These are phyloP conservation scores for Ophiostoma perfectum DNA, from an alignment of 2,329 filamentous ascomycete species.

Conservation along the genomic window DNA sequence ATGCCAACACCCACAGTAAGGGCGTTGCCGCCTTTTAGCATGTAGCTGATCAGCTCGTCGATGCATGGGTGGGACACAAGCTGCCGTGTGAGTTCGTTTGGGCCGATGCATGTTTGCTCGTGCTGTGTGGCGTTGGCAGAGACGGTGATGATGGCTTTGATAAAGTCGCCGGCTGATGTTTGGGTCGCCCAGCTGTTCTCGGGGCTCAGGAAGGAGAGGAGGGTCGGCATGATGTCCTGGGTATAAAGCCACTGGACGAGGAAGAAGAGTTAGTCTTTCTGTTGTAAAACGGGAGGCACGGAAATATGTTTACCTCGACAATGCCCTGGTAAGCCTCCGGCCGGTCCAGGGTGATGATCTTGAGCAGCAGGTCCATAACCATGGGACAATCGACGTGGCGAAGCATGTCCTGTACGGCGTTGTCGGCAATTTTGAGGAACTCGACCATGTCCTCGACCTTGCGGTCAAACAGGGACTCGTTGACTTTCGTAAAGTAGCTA, in stretches of 20 bases:
- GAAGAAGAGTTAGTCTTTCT: neutral
- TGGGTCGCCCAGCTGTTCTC: slow-evolving; percentile 86
- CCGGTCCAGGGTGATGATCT: slow-evolving; percentile 94
- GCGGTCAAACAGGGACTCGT: slow-evolving; percentile 94
- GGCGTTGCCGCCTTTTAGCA: slow-evolving; percentile 90
- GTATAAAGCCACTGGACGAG: slow-evolving; percentile 70
- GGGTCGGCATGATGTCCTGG: slow-evolving; percentile 77
- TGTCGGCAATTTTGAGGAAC: slow-evolving; percentile 77
- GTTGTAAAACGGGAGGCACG: neutral
- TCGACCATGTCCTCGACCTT: slow-evolving; percentile 97
- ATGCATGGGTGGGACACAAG: slow-evolving; percentile 83
- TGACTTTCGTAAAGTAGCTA: slow-evolving; percentile 97
- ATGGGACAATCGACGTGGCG: slow-evolving; percentile 95
- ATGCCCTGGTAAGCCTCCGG: slow-evolving; percentile 88
- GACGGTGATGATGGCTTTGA: slow-evolving; percentile 98
- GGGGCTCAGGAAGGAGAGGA: slow-evolving; percentile 80
- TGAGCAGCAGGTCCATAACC: slow-evolving; percentile 95
- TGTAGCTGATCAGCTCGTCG: slow-evolving; percentile 77
- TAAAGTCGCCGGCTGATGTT: slow-evolving; percentile 92
- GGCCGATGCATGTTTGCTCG: slow-evolving; percentile 97
- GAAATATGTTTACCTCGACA: slow-evolving; percentile 33
- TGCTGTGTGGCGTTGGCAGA: slow-evolving; percentile 97
- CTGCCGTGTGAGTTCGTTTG: slow-evolving; percentile 92
- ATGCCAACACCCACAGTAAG: slow-evolving; percentile 95
- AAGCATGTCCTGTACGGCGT: slow-evolving; percentile 77